Evolutionary conservation across 192 early-diverging fungal species (phyloP), one percentile per base, ranked within the genome.

Genomic region (Backusella luteola): DNA sequence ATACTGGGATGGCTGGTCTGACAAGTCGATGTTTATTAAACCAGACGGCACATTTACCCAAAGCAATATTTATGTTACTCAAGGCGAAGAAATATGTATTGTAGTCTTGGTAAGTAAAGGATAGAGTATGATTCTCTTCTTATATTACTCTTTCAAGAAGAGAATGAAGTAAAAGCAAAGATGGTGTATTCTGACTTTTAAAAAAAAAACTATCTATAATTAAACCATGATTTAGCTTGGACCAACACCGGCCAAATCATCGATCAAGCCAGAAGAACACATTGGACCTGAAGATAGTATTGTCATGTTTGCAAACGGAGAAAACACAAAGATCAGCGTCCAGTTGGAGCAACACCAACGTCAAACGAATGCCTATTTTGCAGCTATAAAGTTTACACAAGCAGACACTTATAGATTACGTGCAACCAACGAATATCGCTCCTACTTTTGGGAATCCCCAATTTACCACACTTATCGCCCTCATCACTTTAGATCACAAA

Each of bases 361-460:
- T 32, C 66, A 75, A 12, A 23, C 52, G 9, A 78, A 78, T 78
- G 69, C 73, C n/a, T 81, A 81, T 74, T 75, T 72, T 53, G 73
- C 76, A 5, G 69, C 80, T 26, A 73, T 77, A 3, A 44, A 75
- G 17, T 81, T 81, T 66, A 46, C 72, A 5, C 72, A 77, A 34
- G 29, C 80, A 34, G 80, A 81, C 53, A 67, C 53, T 23, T 81
- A 81, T 70, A 39, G 39, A 39, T 56, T 81, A 5, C 39, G 72
- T 21, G 76, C 68, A 49, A 67, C 42, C 14, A 49, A 71, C 21
- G 80, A 81, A 36, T 67, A 77, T 67, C 67, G 80, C 42, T 81
- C 76, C 32, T 77, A 81, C 38, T 81, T 77, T 67, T 81, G 76
- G 76, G 68, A 78, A 67, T 35, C 53, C 9, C 80, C 80, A 35